These are phyloP conservation scores for Afroboletus lepidellus DNA, from an alignment of 1,284 basidiomycete species.

Conservation along the genomic window DNA sequence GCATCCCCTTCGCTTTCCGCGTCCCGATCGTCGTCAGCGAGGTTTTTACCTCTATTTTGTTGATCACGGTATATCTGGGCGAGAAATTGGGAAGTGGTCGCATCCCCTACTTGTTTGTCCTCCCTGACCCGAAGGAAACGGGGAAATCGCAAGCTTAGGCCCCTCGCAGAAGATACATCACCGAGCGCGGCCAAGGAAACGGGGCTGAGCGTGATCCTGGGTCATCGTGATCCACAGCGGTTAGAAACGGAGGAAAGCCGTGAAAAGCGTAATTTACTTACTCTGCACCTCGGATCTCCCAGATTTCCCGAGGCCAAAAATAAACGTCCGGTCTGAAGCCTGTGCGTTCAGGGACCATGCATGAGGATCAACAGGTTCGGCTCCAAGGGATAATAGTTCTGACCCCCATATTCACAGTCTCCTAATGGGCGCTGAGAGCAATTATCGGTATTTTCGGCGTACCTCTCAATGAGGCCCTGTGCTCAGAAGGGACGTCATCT, in stretches of 20 bases:
- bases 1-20: constrained; percentile 38
- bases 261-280: constrained; percentile 37
- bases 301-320: constrained; percentile 84
- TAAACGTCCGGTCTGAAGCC: constrained; percentile 81
- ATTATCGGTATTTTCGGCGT: constrained; percentile 61
- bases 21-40: constrained; percentile 51
- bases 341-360: constrained; percentile 22
- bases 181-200: constrained; percentile 82
- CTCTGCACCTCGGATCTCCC: constrained; percentile 93
- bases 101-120: constrained; percentile 79
- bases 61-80: constrained; percentile 70
- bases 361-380: not conserved
- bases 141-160: constrained; percentile 86
- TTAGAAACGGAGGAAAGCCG: constrained; percentile 11
- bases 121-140: constrained; percentile 79
- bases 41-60: constrained; percentile 42
- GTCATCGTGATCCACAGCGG: not conserved
- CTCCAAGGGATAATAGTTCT: constrained; percentile 14
- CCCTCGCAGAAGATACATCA: constrained; percentile 64
- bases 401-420: constrained; percentile 72
- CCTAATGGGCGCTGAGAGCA: constrained; percentile 63
- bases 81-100: constrained; percentile 74
- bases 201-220: constrained; percentile 83
- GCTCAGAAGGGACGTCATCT: constrained; percentile 3
- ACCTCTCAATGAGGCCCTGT: constrained; percentile 60